phyloP scores from a whole-genome alignment of 192 early-diverging fungal genomes.

The Allomyces javanicus region DNA sequence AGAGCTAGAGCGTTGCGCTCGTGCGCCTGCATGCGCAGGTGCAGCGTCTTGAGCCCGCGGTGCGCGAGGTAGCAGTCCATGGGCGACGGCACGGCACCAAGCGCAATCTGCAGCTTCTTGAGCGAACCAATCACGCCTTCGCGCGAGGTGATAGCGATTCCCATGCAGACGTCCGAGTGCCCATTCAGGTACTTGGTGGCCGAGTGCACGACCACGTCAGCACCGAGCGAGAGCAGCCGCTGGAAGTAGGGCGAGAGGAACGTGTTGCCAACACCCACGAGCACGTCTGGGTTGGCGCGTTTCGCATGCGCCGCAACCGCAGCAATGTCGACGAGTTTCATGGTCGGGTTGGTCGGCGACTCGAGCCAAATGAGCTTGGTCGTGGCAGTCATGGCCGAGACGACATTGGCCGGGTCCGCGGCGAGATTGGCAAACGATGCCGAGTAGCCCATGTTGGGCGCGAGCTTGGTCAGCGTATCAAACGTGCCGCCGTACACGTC shows the following conservation, averaged over 20 bases:
- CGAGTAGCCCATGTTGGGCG: constrained; percentile 37
- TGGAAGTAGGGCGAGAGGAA: constrained; percentile 78
- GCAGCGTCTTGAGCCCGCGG: constrained; percentile 90
- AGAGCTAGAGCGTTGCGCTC: constrained; percentile 63
- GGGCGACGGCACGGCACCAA: constrained; percentile 80
- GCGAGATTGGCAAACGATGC: constrained; percentile 59
- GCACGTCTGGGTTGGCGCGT: constrained; percentile 25
- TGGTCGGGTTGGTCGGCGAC: constrained; percentile 73
- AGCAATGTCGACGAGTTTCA: constrained; percentile 58
- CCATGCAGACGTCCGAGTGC: constrained; percentile 96
- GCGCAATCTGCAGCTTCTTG: constrained; percentile 91
- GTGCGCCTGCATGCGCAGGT: constrained; percentile 85
- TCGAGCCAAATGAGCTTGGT: constrained; percentile 71
- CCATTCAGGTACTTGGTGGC: constrained; percentile 98
- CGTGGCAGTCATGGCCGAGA: constrained; percentile 39
- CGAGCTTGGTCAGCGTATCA: constrained; percentile 72
- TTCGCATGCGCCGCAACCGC: constrained; percentile 43
- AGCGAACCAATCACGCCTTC: constrained; percentile 50
- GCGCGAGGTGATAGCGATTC: constrained; percentile 69
- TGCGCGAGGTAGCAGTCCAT: constrained; percentile 93
- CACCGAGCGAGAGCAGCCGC: constrained; percentile 71
- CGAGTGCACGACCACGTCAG: constrained; percentile 94
- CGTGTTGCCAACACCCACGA: constrained; percentile 71
- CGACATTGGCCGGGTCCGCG: constrained; percentile 36
- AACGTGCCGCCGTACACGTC: constrained; percentile 82